Evolutionary conservation across 176 grass and related monocot species (phyloP), one percentile per base, ranked within the genome.

Genomic region (Hordeum vulgare): DNA sequence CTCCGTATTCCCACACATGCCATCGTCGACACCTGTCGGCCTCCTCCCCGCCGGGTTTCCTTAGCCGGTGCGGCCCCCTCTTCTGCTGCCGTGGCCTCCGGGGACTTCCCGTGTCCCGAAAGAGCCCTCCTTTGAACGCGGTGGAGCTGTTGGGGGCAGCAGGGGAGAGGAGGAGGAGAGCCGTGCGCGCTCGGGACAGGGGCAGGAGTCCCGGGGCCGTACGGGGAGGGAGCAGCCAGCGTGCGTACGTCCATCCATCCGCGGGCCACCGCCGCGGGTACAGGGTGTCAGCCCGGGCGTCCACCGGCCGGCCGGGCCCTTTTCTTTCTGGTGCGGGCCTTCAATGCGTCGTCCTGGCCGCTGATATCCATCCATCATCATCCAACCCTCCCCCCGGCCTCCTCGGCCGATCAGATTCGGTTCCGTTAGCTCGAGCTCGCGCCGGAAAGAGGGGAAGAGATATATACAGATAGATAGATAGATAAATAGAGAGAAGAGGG

Each of bases 231-330:
- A 40, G 47, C 77, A 49, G 71, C 23, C 70, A 47, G 17, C 65
- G 65, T 67, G 37, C 47, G 47, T 51, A 51, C 47, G 47, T 6
- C 15, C 47, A 2, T 6, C 47, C 71, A 65, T 6, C 47, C 71
- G 57, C 78, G 74, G 45, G 62, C 78, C 72, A 80, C n/a, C 71
- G 73, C 51, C 61, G 82, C 77, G 82, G 18, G 80, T 77, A 41
- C 72, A 77, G 88, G 78, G 71, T 81, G 83, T 49, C 65, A 34
- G 64, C 3, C 6, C 20, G 21, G 67, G n/a, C n/a, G n/a, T n/a
- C n/a, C n/a, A n/a, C 5, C 82, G 70, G 88, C 54, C 45, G 45
- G 44, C 14, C 13, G 44, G 45, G 45, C 47, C 47, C 6, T 18
- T 51, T 51, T 51, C 47, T 51, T 51, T 51, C 47, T 51, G 47